phyloP scores from a whole-genome alignment of 192 early-diverging fungal species.

The Podila minutissima region DNA sequence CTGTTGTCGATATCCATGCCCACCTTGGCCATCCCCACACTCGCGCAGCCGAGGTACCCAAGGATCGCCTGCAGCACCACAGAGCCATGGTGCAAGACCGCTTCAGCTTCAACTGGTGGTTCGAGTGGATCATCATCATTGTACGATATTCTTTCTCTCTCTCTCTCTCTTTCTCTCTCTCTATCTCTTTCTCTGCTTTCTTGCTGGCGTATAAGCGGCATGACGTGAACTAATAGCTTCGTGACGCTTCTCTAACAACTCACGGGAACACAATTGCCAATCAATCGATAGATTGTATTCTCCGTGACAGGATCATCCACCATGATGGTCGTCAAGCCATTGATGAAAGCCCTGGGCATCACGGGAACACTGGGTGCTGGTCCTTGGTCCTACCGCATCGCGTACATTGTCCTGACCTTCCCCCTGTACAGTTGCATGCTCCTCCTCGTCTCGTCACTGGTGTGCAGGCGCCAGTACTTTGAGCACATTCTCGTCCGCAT shows the following conservation, averaged over 20 bases:
- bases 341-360: conserved; percentile 26
- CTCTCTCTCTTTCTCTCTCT: not conserved
- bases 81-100: conserved; percentile 40
- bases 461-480: conserved; percentile 43
- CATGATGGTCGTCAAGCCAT: conserved; percentile 38
- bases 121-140: conserved; percentile 47
- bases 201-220: not conserved
- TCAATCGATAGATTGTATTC: conserved; percentile 19
- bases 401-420: conserved; percentile 37
- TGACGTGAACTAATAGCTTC: not conserved
- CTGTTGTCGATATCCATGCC: conserved; percentile 7
- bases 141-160: conserved; percentile 12
- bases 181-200: not conserved
- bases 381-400: conserved; percentile 42
- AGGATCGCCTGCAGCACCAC: conserved; percentile 37
- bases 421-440: conserved; percentile 44
- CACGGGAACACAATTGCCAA: not conserved
- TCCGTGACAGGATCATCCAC: conserved; percentile 48
- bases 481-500: conserved; percentile 34
- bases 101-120: conserved; percentile 47
- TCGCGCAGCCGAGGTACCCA: not conserved
- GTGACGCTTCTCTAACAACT: not conserved
- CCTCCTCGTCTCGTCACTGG: conserved; percentile 25
- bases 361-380: conserved; percentile 22
- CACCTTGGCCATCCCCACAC: not conserved